phyloP scores from a whole-genome alignment of 768 basidiomycete species.

The Pilatotrama ljubarskyi region DNA sequence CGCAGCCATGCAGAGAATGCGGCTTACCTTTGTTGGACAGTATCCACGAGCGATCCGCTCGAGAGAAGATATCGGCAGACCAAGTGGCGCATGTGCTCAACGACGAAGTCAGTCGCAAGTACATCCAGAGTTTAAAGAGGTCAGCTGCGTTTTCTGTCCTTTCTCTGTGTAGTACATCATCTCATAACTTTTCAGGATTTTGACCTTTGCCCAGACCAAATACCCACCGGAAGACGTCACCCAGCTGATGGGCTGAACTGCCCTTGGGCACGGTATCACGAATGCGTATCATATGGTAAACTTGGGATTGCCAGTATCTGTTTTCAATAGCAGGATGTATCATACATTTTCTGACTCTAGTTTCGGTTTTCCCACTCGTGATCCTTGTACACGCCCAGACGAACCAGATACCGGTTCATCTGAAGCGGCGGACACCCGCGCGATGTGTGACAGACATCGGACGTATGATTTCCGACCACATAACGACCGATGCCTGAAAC shows the following conservation, averaged over 20 bases:
- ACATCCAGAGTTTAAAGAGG: conserved; percentile 97
- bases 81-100: conserved; percentile 98
- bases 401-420: too few relatives aligned
- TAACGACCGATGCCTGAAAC: too few relatives aligned
- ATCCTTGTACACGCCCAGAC: too few relatives aligned
- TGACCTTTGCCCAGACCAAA: conserved; percentile 95
- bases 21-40: conserved; percentile 37
- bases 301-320: too few relatives aligned
- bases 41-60: conserved; percentile 96
- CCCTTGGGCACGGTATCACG: too few relatives aligned
- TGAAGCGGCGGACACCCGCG: too few relatives aligned
- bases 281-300: too few relatives aligned
- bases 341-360: too few relatives aligned
- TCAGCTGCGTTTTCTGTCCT: conserved; percentile 33
- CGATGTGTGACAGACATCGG: too few relatives aligned
- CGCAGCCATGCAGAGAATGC: neutral
- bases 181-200: conserved; percentile 52
- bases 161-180: neutral
- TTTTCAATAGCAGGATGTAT: too few relatives aligned
- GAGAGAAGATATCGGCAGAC: conserved; percentile 96
- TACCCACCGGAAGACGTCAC: conserved; percentile 92
- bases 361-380: too few relatives aligned
- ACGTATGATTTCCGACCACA: too few relatives aligned
- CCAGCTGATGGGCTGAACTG: conserved; percentile 74
- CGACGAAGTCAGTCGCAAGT: conserved; percentile 98